These are phyloP conservation scores for Backusella tarrabulga DNA, from an alignment of 192 early-diverging fungal species.

Conservation along the genomic window DNA sequence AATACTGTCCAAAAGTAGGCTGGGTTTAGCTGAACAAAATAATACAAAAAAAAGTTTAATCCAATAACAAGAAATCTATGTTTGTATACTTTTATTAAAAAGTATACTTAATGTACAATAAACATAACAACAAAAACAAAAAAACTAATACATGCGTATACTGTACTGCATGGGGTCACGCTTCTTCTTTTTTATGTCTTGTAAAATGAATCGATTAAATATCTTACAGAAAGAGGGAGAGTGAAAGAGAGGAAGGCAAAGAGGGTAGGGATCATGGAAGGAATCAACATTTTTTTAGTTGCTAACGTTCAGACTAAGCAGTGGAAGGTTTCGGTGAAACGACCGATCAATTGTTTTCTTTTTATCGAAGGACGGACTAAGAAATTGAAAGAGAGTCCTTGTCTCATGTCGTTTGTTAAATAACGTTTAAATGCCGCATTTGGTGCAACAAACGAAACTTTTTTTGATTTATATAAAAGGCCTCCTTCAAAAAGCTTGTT, in stretches of 20 bases:
- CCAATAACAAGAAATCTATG: not conserved
- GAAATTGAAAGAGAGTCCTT: not conserved
- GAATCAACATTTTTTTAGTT: not conserved
- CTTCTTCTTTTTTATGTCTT: not conserved
- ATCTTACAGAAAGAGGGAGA: not conserved
- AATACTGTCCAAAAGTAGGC: not conserved
- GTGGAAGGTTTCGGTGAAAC: slow-evolving; percentile 5
- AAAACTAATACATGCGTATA: slow-evolving; percentile 2
- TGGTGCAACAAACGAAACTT: slow-evolving; percentile 9
- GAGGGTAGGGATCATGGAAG: not conserved
- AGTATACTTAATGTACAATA: not conserved
- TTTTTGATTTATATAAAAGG: slow-evolving; percentile 2
- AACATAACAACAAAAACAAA: not conserved
- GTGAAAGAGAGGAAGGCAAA: not conserved
- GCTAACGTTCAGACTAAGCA: not conserved
- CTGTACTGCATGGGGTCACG: not conserved
- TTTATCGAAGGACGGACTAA: not conserved
- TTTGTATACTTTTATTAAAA: not conserved
- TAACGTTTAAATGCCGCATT: slow-evolving; percentile 1
- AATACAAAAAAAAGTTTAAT: not conserved
- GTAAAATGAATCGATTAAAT: not conserved
- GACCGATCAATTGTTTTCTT: not conserved
- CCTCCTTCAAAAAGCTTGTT: not conserved
- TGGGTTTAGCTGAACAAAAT: not conserved
- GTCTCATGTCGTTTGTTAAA: slow-evolving; percentile 16